A percentile compares a stretch with the other conserved stretches of the same genome.
Evolutionary conservation across 306 rosid species (phyloP).

Genomic region (Prunus campanulata): DNA sequence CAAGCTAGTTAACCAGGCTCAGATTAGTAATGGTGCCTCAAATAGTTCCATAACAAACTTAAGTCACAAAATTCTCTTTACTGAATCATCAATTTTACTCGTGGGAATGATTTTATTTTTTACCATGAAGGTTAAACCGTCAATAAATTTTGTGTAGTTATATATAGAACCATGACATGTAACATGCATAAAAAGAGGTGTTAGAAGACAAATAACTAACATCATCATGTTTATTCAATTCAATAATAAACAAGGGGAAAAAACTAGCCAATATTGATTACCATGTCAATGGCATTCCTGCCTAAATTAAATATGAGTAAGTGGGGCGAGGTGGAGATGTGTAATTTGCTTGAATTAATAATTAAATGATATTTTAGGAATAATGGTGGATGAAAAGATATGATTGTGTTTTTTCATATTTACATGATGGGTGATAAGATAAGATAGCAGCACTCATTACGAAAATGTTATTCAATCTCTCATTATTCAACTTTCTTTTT

Average conservation of each 20-base stretch:
- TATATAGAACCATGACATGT: slow-evolving; percentile 34
- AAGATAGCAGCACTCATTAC: no score
- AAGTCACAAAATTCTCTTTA: slow-evolving; percentile 30
- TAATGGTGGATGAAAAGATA: fast-evolving
- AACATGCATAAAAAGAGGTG: neutral
- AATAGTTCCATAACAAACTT: slow-evolving; percentile 40
- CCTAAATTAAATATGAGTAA: slow-evolving; percentile 26
- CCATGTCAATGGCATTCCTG: slow-evolving; percentile 37
- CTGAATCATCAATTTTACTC: slow-evolving; percentile 41
- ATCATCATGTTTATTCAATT: neutral
- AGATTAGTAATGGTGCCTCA: slow-evolving; percentile 30
- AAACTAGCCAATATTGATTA: neutral
- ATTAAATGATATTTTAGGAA: no score
- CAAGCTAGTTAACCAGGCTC: slow-evolving; percentile 31
- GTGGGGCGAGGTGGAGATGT: slow-evolving; percentile 31
- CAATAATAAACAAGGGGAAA: neutral
- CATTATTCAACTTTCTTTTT: no score
- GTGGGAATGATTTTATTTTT: slow-evolving; percentile 28
- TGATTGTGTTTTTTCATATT: no score
- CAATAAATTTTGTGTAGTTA: slow-evolving; percentile 33
- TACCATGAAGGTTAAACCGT: slow-evolving; percentile 23
- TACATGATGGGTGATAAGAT: no score
- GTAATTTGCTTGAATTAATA: no score
- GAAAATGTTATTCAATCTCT: no score
- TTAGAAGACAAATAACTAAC: neutral